phyloP scores from a whole-genome alignment of 1,284 basidiomycete genomes.

The Schizopora paradoxa region DNA sequence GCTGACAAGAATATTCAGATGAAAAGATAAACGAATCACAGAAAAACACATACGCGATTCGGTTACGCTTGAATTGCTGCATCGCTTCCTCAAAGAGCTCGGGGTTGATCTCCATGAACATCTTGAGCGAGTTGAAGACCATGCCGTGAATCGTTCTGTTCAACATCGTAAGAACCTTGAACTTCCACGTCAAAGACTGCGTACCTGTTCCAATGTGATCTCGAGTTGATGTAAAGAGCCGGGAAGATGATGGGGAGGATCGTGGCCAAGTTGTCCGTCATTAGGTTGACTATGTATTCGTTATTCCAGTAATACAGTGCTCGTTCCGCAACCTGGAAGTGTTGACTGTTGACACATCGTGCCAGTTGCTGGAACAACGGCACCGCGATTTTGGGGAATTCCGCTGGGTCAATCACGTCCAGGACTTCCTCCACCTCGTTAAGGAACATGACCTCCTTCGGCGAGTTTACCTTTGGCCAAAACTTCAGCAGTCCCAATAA shows the following conservation, averaged over 20 bases:
- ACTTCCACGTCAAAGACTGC: conserved; percentile 27
- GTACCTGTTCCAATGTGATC: conserved; percentile 97
- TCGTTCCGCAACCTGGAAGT: conserved; percentile 97
- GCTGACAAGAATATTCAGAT: conserved; percentile 36
- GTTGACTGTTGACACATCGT: conserved; percentile 97
- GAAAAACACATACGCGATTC: conserved; percentile 62
- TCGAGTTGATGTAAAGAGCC: conserved; percentile 95
- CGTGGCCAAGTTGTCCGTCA: conserved; percentile 90
- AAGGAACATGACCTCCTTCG: conserved; percentile 99
- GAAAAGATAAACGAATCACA: conserved; percentile 9
- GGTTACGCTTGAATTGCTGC: conserved; percentile 89
- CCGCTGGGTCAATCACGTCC: conserved; percentile 94
- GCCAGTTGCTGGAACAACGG: conserved; percentile 94
- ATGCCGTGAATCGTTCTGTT: conserved; percentile 94
- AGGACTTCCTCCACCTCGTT: conserved; percentile 99
- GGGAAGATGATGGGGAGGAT: conserved; percentile 98
- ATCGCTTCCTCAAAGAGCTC: conserved; percentile 93
- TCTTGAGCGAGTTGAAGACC: conserved; percentile 97
- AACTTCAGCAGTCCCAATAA: conserved; percentile 91
- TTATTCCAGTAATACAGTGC: conserved; percentile 98
- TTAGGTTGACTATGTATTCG: conserved; percentile 98
- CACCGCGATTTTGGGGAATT: conserved; percentile 96
- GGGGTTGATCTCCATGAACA: conserved; percentile 99
- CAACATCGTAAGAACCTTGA: conserved; percentile 11
- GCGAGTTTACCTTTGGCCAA: conserved; percentile 99